Evolutionary conservation across 306 rosid species (phyloP), one percentile per base, ranked within the genome.

Genomic region (Prunus mongolica): DNA sequence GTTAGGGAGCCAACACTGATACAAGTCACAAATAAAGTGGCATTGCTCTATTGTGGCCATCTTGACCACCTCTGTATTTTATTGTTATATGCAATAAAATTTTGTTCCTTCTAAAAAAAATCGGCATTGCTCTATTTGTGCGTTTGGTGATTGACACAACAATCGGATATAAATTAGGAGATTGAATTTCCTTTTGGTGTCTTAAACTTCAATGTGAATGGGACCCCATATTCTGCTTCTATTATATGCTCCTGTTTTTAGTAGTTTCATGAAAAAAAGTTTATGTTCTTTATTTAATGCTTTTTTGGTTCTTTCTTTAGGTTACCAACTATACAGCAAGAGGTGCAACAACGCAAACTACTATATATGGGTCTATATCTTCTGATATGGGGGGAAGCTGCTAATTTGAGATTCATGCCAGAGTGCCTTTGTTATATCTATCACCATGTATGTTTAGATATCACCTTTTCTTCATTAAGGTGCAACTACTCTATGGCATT

Each of bases 371-470:
- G 97, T 52, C 89, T 95, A 25, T 95, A 95, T 88, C 98, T 95
- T 87, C 85, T 95, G 74, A 95, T 95, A 75, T 95, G 98, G 98
- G 98, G 98, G 67, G 98, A 95, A 88, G 98, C 98, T 8, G 98
- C 98, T 67, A 95, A 95, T 80, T 79, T 95, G 79, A 91, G 98
- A 88, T 95, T 95, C 89, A 92, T 95, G 97, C 97, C 98, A 28
- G 98, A 95, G 87, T 95, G 98, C 69, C 97, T 95, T 57, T 92
- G 98, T 86, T 95, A 95, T 80, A 95, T 95, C 61, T 95, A 95
- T 86, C 98, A 95, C 83, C 98, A 95, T 81, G 98, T 95, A 88
- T 78, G 91, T 70, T 67, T 71, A 61, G 15, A 41, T 13, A 25
- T 44, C 25, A 5, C 16, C 28, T 22, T 49, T 11, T 32, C 20